Evolutionary conservation across 306 rosid genomes (phyloP), one percentile per base, ranked within the genome.

Genomic region (Vigna nakashimae): DNA sequence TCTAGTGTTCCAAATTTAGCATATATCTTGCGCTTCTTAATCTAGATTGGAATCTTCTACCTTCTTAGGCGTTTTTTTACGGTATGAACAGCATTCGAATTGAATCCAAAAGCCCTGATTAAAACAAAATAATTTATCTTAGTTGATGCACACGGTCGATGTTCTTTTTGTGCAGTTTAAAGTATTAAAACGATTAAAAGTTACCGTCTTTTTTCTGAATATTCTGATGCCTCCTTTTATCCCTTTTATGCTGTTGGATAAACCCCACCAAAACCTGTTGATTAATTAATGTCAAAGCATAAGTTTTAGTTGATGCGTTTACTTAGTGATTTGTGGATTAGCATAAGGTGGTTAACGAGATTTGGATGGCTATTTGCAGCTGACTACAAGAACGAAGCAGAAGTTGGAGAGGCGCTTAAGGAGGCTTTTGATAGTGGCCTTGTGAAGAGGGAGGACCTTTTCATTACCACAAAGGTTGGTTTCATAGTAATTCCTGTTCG

Each of bases 401-500:
- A 93, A 56, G 98, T 91, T 79, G 98, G 98, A 69, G 90, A 86
- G 16, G 98, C 91, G 5, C 84, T 93, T 79, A 76, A 89, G 43
- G 98, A 90, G 77, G 98, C 97, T 66, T 77, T 93, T 64, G 66
- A 45, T 18, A 83, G 76, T 40, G 91, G 92, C 50, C 91, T 91
- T 75, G 97, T 91, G 28, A 90, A 90, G 87, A 90, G 98, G 73
- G 98, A 93, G 63, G 98, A 93, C 32, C 93, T 93, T 72, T 93
- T 93, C 82, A 84, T 93, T 9, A 91, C 96, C 74, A 84, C 98
- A 28, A 93, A 93, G 93, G 98, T 78, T 60, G 56, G 79, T 84
- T 73, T 79, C 32, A 42, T 51, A 20, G 43, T 2, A 2, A 18
- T 40, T 40, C 32, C 11, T 65, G 32, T 65, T 16, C 57, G 65